Evolutionary conservation across 2,329 filamentous ascomycete species (phyloP).

Genomic region (Ophiostoma australiae): DNA sequence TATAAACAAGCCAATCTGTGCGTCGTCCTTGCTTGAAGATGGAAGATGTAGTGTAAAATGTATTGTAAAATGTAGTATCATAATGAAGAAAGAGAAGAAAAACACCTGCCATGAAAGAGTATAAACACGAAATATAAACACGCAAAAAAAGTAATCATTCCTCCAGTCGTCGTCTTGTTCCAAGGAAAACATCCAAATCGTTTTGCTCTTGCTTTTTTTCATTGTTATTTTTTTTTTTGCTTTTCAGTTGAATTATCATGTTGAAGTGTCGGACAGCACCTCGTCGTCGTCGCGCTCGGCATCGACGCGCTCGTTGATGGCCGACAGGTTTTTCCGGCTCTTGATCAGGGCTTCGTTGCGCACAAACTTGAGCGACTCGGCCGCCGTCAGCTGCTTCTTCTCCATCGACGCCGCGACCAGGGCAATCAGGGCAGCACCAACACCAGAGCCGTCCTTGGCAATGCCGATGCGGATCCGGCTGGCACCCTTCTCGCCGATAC

Average conservation of each 20-base stretch:
- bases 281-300: background rate
- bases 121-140: constrained; percentile 13
- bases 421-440: constrained; percentile 93
- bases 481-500: constrained; percentile 73
- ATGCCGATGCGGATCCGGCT: constrained; percentile 89
- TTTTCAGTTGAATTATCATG: background rate
- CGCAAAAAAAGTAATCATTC: background rate
- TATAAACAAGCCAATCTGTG: background rate
- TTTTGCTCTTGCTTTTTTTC: background rate
- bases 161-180: background rate
- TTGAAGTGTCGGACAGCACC: background rate
- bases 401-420: constrained; percentile 72
- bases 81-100: constrained; percentile 1
- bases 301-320: constrained; percentile 31
- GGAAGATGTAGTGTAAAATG: background rate
- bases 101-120: constrained; percentile 17
- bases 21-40: background rate
- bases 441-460: constrained; percentile 91
- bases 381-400: constrained; percentile 38
- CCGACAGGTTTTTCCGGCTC: constrained; percentile 33
- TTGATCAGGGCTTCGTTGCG: constrained; percentile 33
- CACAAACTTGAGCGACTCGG: constrained; percentile 42
- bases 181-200: background rate
- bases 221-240: background rate
- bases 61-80: background rate